A percentile compares a stretch with the other conserved stretches of the same genome.
Conservation (phyloP, 208 protist species). For the Wallacemonas collosoma region DNA sequence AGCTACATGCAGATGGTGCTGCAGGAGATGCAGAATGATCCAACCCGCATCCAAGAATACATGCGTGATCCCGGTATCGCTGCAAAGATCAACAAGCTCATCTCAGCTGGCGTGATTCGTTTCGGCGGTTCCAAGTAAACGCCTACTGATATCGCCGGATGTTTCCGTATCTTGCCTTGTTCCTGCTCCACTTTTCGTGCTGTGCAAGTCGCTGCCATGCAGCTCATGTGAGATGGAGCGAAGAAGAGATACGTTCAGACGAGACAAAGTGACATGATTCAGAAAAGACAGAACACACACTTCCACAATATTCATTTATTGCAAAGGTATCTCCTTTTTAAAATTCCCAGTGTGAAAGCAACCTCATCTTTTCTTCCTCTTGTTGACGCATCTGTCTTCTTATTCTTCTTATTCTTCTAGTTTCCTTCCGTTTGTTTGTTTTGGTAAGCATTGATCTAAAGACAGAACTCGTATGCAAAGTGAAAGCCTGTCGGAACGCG, state of each 20-base stretch:
- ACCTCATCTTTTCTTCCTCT: background rate
- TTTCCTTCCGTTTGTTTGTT: background rate
- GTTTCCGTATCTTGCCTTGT: no score
- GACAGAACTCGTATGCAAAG: background rate
- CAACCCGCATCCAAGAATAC: conserved; percentile 88
- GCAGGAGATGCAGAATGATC: conserved; percentile 91
- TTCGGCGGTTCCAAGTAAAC: conserved; percentile 49
- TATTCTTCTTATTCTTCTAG: conserved; percentile 4
- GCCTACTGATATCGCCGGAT: no score
- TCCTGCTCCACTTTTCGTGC: no score
- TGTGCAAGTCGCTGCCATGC: no score
- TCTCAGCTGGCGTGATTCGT: conserved; percentile 95
- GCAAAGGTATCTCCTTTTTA: background rate
- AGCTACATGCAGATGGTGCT: conserved; percentile 93
- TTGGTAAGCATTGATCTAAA: conserved; percentile 6
- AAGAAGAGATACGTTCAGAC: no score
- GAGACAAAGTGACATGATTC: background rate
- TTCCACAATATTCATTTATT: background rate
- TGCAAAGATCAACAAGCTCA: conserved; percentile 96
- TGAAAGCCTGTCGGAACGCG: background rate
- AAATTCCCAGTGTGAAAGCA: background rate
- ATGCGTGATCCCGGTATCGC: conserved; percentile 92
- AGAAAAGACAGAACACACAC: background rate
- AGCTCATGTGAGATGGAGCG: no score
- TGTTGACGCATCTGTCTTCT: conserved; percentile 7